Evolutionary conservation across 2,329 filamentous ascomycete species (phyloP), one percentile per base, ranked within the genome.

Genomic region (Epichloe festucae): DNA sequence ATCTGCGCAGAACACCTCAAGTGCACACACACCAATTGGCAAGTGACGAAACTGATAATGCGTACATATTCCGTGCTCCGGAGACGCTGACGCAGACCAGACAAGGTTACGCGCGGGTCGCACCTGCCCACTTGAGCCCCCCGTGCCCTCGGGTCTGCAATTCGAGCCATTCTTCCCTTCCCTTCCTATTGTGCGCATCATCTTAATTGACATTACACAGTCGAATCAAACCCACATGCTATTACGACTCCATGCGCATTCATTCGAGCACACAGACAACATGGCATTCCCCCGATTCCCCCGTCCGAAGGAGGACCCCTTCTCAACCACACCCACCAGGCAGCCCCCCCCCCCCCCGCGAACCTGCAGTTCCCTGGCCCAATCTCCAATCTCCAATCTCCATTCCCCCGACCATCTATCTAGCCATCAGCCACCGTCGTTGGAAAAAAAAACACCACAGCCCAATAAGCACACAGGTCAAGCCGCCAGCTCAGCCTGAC

Each of bases 351-450:
- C 17, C 17, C 17, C 17, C 17, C 17, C 17, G 14, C n/a, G 27
- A 21, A 27, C 19, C 19, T 34, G 21, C n/a, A 39, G 17, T 15
- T 45, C 35, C 48, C 48, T 31, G 21, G 21, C 3, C 43, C 34
- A 17, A 21, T 31, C 23, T 45, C 43, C 34, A 17, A 21, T 31
- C 23, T 45, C 43, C 43, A 45, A 12, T 45, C 21, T 34, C 5
- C 23, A 34, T 34, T 23, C 3, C 23, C 2, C 41, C 48, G 23
- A 19, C 41, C 41, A 41, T 34, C 38, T 42, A 50, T 34, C 38
- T 42, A 50, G 41, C 48, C 47, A 31, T 50, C 48, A 45, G 48
- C 41, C 48, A 50, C 48, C 23, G 31, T 12, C 19, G 48, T 39
- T 41, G 27, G n/a, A 36, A 39, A 41, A 23, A 23, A 23, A 23